Evolutionary conservation across 352 stramenopile genomes (phyloP), one percentile per base, ranked within the genome.

Genomic region (Phytopythium chamaehyphon): DNA sequence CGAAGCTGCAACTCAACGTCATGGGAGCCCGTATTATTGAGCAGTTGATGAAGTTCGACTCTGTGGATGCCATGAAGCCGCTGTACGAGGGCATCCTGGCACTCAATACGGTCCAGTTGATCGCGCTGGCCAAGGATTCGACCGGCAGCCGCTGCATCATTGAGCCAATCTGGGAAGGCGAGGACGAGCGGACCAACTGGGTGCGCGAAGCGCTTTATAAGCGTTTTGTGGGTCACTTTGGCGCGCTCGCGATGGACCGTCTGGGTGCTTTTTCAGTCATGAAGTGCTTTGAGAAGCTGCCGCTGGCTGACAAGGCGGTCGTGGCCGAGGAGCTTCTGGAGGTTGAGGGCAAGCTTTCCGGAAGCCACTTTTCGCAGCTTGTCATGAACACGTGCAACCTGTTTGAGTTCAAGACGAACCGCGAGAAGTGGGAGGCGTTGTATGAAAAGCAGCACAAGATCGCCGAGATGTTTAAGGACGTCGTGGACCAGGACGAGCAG

Each of bases 391-490:
- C 78, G 8, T 86, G 76, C 53, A 71, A 90, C 54, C 54, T 90
- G 31, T 84, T 86, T 40, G 83, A 93, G 69, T 93, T 83, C 64
- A 82, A 82, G 42, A 82, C 76, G 52, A 90, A 82, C 61, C 72
- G 65, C 38, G 78, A 90, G 47, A 88, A 88, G 58, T 93, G 83
- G 83, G 62, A 76, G 33, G 71, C 79, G 23, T 63, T 81, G 18
- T 86, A 90, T 51, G 73, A 77, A 38, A 92, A 92, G 65, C 75
- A 93, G 53, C 57, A 76, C 62, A 93, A 93, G 65, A 87, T 93
- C 23, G 68, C 66, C 12, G 73, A 88, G 22, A 47, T 91, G 35
- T 93, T 93, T 47, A 88, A 85, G 57, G 82, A 90, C 55, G 57
- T 92, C 2, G 66, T 88, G 22, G 62, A 76, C 21, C 51, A 61